These are phyloP conservation scores for Rosa hybrid DNA, from an alignment of 331 rosid genomes.

Conservation along the genomic window DNA sequence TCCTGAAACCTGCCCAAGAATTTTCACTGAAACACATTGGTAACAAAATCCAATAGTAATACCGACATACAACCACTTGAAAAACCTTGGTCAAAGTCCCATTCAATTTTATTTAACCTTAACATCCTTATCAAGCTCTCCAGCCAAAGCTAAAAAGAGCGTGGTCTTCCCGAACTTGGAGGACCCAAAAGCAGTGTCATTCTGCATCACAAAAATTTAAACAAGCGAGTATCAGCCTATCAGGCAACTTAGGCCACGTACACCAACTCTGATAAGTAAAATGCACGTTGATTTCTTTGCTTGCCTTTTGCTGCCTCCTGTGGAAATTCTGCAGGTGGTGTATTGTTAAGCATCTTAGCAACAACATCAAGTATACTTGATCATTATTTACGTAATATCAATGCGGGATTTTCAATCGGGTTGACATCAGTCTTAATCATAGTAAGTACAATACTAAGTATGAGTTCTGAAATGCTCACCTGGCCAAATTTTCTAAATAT, in stretches of 20 bases:
- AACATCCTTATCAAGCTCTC: constrained; percentile 47
- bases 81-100: background rate
- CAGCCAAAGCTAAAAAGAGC: constrained; percentile 52
- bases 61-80: background rate
- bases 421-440: constrained; percentile 91
- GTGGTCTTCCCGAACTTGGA: constrained; percentile 75
- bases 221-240: background rate
- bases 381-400: constrained; percentile 77
- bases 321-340: constrained; percentile 60
- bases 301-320: constrained; percentile 16
- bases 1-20: constrained; percentile 42
- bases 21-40: background rate
- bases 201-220: background rate
- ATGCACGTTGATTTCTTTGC: constrained; percentile 20
- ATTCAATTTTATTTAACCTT: constrained; percentile 33
- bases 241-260: background rate
- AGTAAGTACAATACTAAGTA: constrained; percentile 51
- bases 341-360: constrained; percentile 81
- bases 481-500: background rate
- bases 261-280: background rate
- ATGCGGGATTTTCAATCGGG: constrained; percentile 94
- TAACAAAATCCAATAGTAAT: background rate
- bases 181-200: constrained; percentile 54
- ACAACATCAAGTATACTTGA: constrained; percentile 88
- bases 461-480: background rate